A percentile compares a stretch with the other conserved stretches of the same genome.
These are phyloP conservation scores for Hsuehochloa calcarea DNA, from an alignment of 176 grass and related monocot genomes.

Conservation along the genomic window DNA sequence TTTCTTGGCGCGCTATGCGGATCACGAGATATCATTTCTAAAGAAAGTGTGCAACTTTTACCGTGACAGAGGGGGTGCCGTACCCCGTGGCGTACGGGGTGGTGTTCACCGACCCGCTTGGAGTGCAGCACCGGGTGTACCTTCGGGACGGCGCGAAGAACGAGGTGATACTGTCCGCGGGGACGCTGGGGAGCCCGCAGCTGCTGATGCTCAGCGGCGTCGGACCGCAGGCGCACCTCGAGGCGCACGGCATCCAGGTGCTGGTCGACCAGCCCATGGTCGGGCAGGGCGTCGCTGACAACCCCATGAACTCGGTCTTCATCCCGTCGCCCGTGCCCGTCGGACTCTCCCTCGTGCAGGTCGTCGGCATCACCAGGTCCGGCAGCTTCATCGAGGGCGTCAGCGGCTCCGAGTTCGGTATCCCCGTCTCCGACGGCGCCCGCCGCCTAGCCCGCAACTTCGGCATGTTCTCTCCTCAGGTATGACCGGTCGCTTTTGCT, in stretches of 20 bases:
- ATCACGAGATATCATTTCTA: not conserved
- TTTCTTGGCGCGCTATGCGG: not conserved
- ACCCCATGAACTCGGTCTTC: slow-evolving; percentile 78
- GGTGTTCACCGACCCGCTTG: slow-evolving; percentile 57
- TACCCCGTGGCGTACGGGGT: slow-evolving; percentile 68
- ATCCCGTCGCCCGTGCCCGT: slow-evolving; percentile 67
- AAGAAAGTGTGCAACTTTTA: not conserved
- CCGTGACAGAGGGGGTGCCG: slow-evolving; percentile 13
- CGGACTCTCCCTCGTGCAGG: slow-evolving; percentile 58
- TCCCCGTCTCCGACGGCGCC: slow-evolving; percentile 27
- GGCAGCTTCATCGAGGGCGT: slow-evolving; percentile 81
- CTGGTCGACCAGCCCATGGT: slow-evolving; percentile 69
- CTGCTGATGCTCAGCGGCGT: slow-evolving; percentile 86
- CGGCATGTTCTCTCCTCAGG: slow-evolving; percentile 71
- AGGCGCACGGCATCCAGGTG: slow-evolving; percentile 54
- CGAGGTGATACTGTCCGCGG: slow-evolving; percentile 69
- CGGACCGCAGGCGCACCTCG: slow-evolving; percentile 65
- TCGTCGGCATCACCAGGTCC: slow-evolving; percentile 67
- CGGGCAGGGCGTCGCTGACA: slow-evolving; percentile 78
- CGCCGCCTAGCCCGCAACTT: slow-evolving; percentile 41
- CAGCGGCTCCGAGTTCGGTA: slow-evolving; percentile 62
- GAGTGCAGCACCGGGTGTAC: slow-evolving; percentile 57
- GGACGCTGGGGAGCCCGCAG: slow-evolving; percentile 78
- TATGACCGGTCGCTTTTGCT: not conserved
- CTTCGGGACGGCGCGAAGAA: slow-evolving; percentile 49